Evolutionary conservation across 305 asterid genomes (phyloP).

Genomic region (Solanum hybrid): DNA sequence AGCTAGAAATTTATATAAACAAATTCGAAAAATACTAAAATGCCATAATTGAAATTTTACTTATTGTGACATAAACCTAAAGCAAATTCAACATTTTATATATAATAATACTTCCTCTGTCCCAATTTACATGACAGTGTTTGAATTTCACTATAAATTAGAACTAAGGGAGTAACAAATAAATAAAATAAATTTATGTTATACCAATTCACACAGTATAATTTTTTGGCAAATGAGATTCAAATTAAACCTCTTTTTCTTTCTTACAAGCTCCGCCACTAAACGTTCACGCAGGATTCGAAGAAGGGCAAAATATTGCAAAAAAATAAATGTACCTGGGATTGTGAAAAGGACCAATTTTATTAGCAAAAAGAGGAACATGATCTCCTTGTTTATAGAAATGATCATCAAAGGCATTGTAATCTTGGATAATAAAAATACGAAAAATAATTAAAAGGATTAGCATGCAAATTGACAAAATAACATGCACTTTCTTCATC

Average conservation of each 20-base stretch:
- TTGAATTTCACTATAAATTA: background rate
- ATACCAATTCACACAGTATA: background rate
- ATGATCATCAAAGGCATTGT: constrained; percentile 4
- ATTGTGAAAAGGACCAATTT: constrained; percentile 14
- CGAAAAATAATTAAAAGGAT: background rate
- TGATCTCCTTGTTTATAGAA: constrained; percentile 13
- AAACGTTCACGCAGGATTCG: background rate
- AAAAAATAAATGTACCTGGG: constrained; percentile 8
- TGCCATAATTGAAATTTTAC: background rate
- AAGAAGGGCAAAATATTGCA: background rate
- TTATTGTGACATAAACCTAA: too few relatives aligned
- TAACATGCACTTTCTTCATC: constrained; percentile 1
- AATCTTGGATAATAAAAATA: background rate
- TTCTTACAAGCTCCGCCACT: background rate
- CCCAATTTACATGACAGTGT: background rate
- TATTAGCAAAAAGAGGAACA: constrained; percentile 17
- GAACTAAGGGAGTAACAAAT: background rate
- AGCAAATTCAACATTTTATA: background rate
- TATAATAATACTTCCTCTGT: background rate
- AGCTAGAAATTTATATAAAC: background rate
- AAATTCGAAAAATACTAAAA: background rate
- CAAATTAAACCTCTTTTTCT: background rate
- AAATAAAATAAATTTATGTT: background rate
- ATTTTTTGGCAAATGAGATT: background rate
- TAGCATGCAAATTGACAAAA: background rate